phyloP scores from a whole-genome alignment of 495 filamentous ascomycete genomes.

The Cetradonia linearis region DNA sequence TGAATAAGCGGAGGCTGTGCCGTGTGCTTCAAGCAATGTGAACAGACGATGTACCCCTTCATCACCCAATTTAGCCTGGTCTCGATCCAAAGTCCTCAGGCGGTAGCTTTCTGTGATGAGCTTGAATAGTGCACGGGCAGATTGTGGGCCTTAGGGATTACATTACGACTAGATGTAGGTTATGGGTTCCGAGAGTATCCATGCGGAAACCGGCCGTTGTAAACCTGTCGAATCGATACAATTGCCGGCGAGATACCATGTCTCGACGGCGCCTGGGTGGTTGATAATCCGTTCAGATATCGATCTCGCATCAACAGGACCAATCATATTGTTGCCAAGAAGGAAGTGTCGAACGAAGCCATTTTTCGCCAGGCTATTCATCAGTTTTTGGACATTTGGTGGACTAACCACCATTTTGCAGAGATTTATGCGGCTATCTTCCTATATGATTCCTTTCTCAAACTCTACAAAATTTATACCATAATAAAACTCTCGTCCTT shows the following conservation, averaged over 20 bases:
- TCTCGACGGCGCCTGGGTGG: conserved; percentile 33
- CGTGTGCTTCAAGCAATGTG: too few relatives aligned
- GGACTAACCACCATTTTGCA: conserved; percentile 27
- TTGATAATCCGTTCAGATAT: conserved; percentile 30
- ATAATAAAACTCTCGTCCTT: conserved; percentile 14
- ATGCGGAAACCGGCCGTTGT: conserved; percentile 26
- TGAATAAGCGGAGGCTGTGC: too few relatives aligned
- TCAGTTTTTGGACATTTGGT: conserved; percentile 29
- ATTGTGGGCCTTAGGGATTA: background rate
- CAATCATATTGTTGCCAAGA: conserved; percentile 38
- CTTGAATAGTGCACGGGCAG: background rate
- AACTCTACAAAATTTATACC: conserved; percentile 3
- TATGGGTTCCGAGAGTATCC: conserved; percentile 23
- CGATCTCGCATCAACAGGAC: conserved; percentile 29
- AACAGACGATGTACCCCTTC: background rate
- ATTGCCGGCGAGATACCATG: conserved; percentile 38
- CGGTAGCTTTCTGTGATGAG: background rate
- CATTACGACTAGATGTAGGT: conserved; percentile 7
- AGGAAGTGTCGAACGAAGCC: conserved; percentile 33
- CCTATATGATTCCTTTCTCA: conserved; percentile 18
- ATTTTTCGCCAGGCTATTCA: conserved; percentile 29
- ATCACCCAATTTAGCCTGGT: background rate
- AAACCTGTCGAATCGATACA: conserved; percentile 30
- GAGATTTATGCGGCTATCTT: conserved; percentile 19
- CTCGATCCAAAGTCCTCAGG: conserved; percentile 5